A percentile compares a stretch with the other conserved stretches of the same genome.
Conservation (phyloP, 2,329 filamentous ascomycete genomes). For the Botrytis aclada region DNA sequence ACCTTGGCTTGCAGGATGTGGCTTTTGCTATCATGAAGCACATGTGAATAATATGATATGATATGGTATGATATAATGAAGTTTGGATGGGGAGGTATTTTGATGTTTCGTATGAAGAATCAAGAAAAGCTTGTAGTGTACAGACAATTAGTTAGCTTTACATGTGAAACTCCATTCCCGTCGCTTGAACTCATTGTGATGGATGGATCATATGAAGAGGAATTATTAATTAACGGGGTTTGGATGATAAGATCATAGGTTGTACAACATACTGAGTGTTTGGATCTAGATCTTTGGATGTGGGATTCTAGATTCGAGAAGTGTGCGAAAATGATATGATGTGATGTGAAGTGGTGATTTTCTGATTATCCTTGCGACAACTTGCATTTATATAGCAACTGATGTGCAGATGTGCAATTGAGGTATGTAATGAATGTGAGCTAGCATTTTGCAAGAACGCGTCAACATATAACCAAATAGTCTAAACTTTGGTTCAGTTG, state of each 20-base stretch:
- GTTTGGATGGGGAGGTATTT: not conserved
- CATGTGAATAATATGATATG: not conserved
- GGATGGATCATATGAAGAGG: not conserved
- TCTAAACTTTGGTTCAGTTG: not conserved
- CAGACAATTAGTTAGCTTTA: no score
- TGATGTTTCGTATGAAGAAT: not conserved
- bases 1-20: constrained; percentile 7
- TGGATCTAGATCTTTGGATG: not conserved
- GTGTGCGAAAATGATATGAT: not conserved
- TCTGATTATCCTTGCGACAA: not conserved
- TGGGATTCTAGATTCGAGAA: not conserved
- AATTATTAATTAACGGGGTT: no score
- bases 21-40: not conserved
- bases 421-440: not conserved
- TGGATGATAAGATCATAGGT: not conserved
- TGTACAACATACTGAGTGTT: not conserved
- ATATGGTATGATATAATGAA: no score
- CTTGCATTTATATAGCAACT: not conserved
- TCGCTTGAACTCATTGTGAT: not conserved
- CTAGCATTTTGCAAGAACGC: not conserved
- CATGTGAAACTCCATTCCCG: not conserved
- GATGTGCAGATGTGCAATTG: not conserved
- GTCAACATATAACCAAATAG: not conserved
- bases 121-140: not conserved
- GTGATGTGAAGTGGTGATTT: not conserved